phyloP scores from a whole-genome alignment of 768 basidiomycete genomes.

The Trametes cubensis region DNA sequence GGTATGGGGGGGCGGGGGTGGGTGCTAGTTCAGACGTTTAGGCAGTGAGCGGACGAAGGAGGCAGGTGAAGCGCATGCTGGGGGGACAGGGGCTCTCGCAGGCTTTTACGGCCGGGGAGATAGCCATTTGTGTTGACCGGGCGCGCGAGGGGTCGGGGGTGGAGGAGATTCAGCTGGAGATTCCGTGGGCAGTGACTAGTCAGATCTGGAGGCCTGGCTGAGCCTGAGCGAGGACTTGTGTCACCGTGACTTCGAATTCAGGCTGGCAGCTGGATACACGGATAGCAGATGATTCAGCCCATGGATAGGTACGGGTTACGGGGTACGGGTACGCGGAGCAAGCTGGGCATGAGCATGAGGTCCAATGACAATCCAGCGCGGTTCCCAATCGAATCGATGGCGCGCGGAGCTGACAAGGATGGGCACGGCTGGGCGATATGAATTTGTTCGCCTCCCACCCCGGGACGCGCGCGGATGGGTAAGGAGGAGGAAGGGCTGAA shows the following conservation, averaged over 20 bases:
- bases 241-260: no score
- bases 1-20: background rate
- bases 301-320: no score
- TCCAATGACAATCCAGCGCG: background rate
- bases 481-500: background rate
- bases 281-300: no score
- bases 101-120: slow-evolving; percentile 20
- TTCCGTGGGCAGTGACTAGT: no score
- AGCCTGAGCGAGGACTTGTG: no score
- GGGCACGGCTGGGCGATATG: background rate
- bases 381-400: slow-evolving; percentile 14
- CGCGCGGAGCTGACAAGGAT: slow-evolving; percentile 6
- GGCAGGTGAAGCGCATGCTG: background rate
- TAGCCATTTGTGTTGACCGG: slow-evolving; percentile 2
- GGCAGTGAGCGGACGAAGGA: background rate
- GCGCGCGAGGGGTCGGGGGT: slow-evolving; percentile 3
- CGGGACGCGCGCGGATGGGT: background rate
- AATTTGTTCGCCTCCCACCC: background rate
- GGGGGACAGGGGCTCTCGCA: background rate
- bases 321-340: no score
- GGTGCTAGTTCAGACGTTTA: background rate
- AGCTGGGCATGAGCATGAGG: slow-evolving; percentile 3
- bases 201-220: no score
- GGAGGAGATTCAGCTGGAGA: background rate
- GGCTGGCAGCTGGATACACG: no score